These are phyloP conservation scores for Phallus indusiatus DNA, from an alignment of 768 basidiomycete species.

Conservation along the genomic window DNA sequence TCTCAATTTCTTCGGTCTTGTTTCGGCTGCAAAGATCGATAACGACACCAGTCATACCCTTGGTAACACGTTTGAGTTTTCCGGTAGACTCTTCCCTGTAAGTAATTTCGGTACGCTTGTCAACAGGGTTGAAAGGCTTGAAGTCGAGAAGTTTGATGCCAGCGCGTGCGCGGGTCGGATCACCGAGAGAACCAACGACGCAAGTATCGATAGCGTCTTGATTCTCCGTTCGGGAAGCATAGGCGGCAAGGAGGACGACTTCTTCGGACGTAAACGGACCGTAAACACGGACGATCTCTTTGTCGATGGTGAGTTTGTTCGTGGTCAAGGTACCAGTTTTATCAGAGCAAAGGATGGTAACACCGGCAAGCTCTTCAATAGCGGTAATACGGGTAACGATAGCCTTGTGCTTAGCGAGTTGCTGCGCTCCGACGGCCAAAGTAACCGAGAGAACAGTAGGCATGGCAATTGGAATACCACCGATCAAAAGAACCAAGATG, in stretches of 20 bases:
- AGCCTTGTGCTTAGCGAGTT: constrained; percentile 98
- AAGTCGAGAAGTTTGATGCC: constrained; percentile 97
- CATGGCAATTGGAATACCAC: constrained; percentile 99
- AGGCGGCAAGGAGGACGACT: constrained; percentile 87
- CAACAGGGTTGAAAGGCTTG: constrained; percentile 99
- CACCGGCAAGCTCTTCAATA: constrained; percentile 96
- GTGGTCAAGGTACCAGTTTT: constrained; percentile 98
- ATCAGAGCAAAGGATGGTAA: constrained; percentile 97
- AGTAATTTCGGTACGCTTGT: constrained; percentile 98
- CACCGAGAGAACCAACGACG: constrained; percentile 72
- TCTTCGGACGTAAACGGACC: constrained; percentile 82
- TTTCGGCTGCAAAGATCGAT: constrained; percentile 95
- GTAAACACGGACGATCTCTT: constrained; percentile 84
- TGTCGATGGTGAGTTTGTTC: constrained; percentile 99
- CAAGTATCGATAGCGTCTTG: constrained; percentile 94
- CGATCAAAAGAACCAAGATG: constrained; percentile 97
- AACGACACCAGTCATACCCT: constrained; percentile 99
- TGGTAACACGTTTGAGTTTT: constrained; percentile 96
- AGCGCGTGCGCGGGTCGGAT: constrained; percentile 64
- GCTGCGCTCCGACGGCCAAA: constrained; percentile 96
- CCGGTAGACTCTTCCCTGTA: constrained; percentile 93
- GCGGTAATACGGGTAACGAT: constrained; percentile 99
- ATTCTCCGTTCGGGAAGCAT: constrained; percentile 97
- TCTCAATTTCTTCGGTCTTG: constrained; percentile 91
- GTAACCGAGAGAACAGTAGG: constrained; percentile 97